Conservation (phyloP, 495 filamentous ascomycete species). For the Bombardia bombarda region DNA sequence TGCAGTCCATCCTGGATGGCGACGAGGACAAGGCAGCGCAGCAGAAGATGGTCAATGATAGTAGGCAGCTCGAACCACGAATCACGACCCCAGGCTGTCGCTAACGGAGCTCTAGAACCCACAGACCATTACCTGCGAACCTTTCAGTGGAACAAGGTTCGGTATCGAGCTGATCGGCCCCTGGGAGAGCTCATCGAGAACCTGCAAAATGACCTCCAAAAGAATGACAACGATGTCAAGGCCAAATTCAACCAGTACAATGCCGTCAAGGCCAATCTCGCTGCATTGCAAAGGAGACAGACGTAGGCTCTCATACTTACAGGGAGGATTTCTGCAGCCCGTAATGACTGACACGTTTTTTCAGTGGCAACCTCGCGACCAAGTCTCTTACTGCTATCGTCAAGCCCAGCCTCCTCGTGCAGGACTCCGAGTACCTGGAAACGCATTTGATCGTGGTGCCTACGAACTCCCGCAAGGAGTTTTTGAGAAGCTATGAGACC, state of each 20-base stretch:
- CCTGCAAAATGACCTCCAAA: constrained; percentile 79
- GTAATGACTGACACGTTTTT: background rate
- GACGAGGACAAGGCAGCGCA: constrained; percentile 74
- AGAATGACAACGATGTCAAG: constrained; percentile 91
- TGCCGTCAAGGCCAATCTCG: constrained; percentile 71
- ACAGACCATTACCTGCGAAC: constrained; percentile 84
- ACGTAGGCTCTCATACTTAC: constrained; percentile 41
- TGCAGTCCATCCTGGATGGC: constrained; percentile 70
- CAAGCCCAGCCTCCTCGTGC: constrained; percentile 66
- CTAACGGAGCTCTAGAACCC: constrained; percentile 52
- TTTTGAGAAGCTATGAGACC: constrained; percentile 81
- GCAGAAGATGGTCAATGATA: constrained; percentile 94
- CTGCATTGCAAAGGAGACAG: constrained; percentile 74
- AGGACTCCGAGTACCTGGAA: constrained; percentile 91
- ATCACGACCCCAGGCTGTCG: constrained; percentile 2
- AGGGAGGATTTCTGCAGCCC: too few species aligned
- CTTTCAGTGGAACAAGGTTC: constrained; percentile 94
- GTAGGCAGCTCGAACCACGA: constrained; percentile 49
- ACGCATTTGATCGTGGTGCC: constrained; percentile 90
- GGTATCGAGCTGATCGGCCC: constrained; percentile 87
- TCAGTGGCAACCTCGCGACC: constrained; percentile 85
- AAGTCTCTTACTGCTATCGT: constrained; percentile 87
- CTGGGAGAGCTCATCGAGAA: constrained; percentile 77
- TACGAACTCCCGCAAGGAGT: constrained; percentile 68
- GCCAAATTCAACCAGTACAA: constrained; percentile 90